These are phyloP conservation scores for Entrophospora sp. DNA, from an alignment of 192 early-diverging fungal species.

Conservation along the genomic window DNA sequence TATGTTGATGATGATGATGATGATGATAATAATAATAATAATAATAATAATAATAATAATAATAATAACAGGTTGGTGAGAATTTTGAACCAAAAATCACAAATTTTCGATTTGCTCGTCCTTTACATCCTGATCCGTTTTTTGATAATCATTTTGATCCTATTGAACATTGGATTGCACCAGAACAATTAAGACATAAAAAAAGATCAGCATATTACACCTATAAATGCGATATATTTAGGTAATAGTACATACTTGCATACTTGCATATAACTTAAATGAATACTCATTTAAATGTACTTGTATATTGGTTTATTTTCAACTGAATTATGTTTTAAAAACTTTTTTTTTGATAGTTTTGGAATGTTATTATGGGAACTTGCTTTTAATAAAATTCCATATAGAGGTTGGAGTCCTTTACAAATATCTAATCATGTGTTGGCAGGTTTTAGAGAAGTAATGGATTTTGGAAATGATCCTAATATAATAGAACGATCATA, in stretches of 20 bases:
- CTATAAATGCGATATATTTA: slow-evolving; percentile 14
- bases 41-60: neutral
- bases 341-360: neutral
- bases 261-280: no score
- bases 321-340: neutral
- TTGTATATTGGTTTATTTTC: neutral
- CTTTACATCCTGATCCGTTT: neutral
- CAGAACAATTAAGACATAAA: slow-evolving; percentile 3
- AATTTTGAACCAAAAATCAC: slow-evolving; percentile 6
- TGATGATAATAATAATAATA: neutral
- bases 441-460: neutral
- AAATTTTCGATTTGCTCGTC: neutral
- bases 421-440: slow-evolving; percentile 4
- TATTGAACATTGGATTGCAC: slow-evolving; percentile 7
- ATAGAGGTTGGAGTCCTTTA: neutral
- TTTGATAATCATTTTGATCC: neutral
- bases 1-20: neutral
- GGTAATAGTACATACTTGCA: no score
- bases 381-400: neutral
- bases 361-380: slow-evolving; percentile 14
- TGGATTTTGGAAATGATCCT: neutral
- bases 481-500: neutral
- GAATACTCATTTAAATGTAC: neutral
- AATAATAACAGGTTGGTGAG: neutral
- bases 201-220: neutral